Evolutionary conservation across 768 basidiomycete genomes (phyloP).

Genomic region (Leccinum variicolor): DNA sequence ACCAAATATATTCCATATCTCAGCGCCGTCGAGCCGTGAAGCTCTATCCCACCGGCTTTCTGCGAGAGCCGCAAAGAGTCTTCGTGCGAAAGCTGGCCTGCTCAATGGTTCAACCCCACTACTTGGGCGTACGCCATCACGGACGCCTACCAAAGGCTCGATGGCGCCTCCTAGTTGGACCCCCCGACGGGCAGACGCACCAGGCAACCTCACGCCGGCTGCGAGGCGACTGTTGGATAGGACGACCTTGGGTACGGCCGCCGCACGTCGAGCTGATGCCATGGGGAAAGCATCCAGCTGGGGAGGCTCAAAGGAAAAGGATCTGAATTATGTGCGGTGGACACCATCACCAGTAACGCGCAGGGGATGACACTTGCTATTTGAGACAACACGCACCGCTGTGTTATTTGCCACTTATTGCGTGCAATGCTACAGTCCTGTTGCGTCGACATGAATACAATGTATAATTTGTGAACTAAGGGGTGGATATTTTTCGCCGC

Average conservation of each 20-base stretch:
- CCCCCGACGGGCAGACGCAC: constrained; percentile 67
- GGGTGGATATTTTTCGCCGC: constrained; percentile 50
- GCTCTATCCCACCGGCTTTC: constrained; percentile 78
- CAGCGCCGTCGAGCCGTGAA: constrained; percentile 77
- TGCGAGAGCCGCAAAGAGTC: constrained; percentile 73
- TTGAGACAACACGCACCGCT: constrained; percentile 3
- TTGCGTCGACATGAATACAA: constrained; percentile 9
- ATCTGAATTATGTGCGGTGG: constrained; percentile 68
- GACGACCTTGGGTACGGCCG: constrained; percentile 63
- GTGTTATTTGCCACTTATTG: constrained; percentile 1
- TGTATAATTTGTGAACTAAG: constrained; percentile 19
- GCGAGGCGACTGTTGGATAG: constrained; percentile 72
- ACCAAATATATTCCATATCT: constrained; percentile 70
- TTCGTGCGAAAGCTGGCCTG: constrained; percentile 73
- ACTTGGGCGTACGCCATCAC: constrained; percentile 30
- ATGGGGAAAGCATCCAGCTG: constrained; percentile 59
- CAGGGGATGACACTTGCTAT: constrained; percentile 16
- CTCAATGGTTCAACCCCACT: constrained; percentile 39
- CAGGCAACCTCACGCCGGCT: constrained; percentile 84
- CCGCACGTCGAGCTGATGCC: constrained; percentile 60
- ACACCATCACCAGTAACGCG: constrained; percentile 67
- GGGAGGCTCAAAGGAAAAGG: constrained; percentile 57
- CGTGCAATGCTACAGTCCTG: constrained; percentile 11
- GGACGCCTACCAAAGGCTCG: constrained; percentile 35
- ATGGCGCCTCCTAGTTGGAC: constrained; percentile 85